Percentiles rank a stretch among this genome's conserved stretches.
These are phyloP conservation scores for Ustilago esculenta DNA, from an alignment of 1,284 basidiomycete species.

Conservation along the genomic window DNA sequence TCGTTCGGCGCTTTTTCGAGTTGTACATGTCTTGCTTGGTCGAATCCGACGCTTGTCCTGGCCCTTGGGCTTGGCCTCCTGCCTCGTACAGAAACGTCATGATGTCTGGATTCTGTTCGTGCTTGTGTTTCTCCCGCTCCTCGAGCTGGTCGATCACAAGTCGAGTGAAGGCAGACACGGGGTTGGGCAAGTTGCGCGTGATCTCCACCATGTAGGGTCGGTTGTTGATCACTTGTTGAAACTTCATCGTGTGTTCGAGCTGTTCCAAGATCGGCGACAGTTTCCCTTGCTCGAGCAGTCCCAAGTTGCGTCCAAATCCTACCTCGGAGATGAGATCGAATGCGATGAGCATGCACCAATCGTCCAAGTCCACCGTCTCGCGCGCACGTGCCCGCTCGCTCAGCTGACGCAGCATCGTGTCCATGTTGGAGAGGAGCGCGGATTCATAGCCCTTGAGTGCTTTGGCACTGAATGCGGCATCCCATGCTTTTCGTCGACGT, in stretches of 20 bases:
- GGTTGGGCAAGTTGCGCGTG: conserved; percentile 13
- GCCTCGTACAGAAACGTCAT: conserved; percentile 10
- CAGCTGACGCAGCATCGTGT: conserved; percentile 17
- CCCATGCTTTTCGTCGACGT: conserved; percentile 19
- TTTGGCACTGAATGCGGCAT: conserved; percentile 20
- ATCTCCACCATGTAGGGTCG: conserved; percentile 20
- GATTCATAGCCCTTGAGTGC: conserved; percentile 35
- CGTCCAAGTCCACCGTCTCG: conserved; percentile 14
- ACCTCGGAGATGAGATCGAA: conserved; percentile 24
- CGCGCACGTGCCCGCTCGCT: too few species aligned
- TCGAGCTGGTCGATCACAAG: conserved; percentile 11
- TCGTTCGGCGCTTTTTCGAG: too few species aligned
- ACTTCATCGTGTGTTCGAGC: conserved; percentile 7
- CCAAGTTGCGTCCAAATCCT: conserved; percentile 22
- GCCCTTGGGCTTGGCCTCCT: not conserved
- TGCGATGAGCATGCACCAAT: conserved; percentile 19
- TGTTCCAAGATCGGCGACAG: conserved; percentile 16
- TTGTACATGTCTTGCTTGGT: too few species aligned
- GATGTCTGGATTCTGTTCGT: conserved; percentile 8
- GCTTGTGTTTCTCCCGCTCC: conserved; percentile 7
- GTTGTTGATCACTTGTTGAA: conserved; percentile 23
- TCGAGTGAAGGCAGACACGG: conserved; percentile 9
- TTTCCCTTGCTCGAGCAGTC: conserved; percentile 17
- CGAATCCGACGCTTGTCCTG: too few species aligned
- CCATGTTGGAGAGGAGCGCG: conserved; percentile 10